Conservation (phyloP, 257 asterid species). For the Fraxinus anomala region DNA sequence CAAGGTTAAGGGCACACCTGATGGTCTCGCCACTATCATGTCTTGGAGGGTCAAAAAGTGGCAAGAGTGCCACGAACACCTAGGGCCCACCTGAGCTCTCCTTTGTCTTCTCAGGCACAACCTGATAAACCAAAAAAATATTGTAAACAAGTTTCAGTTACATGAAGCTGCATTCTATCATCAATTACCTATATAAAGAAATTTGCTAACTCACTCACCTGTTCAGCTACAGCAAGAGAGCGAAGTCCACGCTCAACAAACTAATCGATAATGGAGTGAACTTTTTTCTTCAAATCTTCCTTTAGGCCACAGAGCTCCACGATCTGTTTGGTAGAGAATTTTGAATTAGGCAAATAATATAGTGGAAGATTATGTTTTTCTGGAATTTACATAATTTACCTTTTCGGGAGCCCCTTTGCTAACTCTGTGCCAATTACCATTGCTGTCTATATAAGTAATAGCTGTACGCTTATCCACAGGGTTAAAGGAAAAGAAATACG, state of each 20-base stretch:
- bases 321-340: conserved; percentile 31
- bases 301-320: conserved; percentile 46
- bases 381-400: conserved; percentile 29
- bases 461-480: conserved; percentile 78
- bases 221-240: conserved; percentile 51
- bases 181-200: neutral
- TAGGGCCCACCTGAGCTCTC: conserved; percentile 73
- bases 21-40: conserved; percentile 85
- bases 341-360: neutral
- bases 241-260: conserved; percentile 72
- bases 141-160: neutral
- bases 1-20: conserved; percentile 65
- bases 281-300: conserved; percentile 41
- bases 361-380: neutral
- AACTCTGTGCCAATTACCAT: conserved; percentile 62
- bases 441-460: conserved; percentile 50
- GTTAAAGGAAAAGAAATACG: conserved; percentile 70
- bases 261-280: conserved; percentile 51
- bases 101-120: conserved; percentile 62
- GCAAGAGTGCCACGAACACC: conserved; percentile 69
- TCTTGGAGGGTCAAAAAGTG: conserved; percentile 84
- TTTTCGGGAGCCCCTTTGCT: conserved; percentile 85
- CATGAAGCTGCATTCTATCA: neutral
- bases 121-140: conserved; percentile 29
- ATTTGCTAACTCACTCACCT: conserved; percentile 29